These are phyloP conservation scores for Chlorella sorokiniana DNA, from an alignment of 139 green algal species.

Conservation along the genomic window DNA sequence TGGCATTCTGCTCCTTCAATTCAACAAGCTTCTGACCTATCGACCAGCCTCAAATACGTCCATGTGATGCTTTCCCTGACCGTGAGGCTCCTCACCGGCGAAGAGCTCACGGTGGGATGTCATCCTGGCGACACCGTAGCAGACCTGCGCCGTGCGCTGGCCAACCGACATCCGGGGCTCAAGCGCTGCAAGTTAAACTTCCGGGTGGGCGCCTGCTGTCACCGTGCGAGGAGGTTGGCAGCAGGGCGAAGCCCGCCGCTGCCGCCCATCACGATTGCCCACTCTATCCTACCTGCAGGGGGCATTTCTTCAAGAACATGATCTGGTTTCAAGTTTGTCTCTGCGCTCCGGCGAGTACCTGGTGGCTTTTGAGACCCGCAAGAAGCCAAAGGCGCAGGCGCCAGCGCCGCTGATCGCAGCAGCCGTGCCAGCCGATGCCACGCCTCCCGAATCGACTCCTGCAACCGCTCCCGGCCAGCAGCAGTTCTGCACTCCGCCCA, in stretches of 20 bases:
- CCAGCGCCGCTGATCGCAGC: too few relatives aligned
- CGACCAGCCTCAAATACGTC: too few relatives aligned
- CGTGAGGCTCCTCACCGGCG: background rate
- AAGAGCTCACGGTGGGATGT: background rate
- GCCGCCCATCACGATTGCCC: background rate
- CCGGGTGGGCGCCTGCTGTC: background rate
- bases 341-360: background rate
- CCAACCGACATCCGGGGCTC: background rate
- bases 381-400: background rate
- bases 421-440: too few relatives aligned
- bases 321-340: background rate
- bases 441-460: background rate
- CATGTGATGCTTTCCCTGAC: background rate
- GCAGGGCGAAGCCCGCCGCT: background rate
- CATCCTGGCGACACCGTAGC: background rate
- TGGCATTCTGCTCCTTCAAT: background rate
- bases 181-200: background rate
- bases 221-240: background rate
- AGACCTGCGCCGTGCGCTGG: background rate
- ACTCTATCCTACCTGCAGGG: background rate
- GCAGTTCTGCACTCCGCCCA: background rate
- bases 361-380: background rate
- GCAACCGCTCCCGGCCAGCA: background rate
- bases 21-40: background rate
- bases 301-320: background rate